Base-by-base conservation (phyloP, 371 early-diverging fungal species). In the Mucor velutinosus region DNA sequence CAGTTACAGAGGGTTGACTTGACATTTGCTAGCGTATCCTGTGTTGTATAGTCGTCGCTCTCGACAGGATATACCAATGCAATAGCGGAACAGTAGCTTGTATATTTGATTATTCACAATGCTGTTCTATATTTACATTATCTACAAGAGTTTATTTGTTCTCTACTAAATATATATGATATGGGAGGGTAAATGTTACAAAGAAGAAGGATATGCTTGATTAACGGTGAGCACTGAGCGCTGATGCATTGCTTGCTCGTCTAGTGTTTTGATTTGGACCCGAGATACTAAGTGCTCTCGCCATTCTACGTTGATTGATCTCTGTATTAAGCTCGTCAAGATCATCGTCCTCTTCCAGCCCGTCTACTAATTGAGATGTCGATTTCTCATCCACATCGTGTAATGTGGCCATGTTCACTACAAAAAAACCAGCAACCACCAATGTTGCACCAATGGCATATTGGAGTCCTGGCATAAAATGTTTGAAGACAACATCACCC, bases 401-500 rank as follows among this genome's bases (percentile, higher is more conserved):
- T 39, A 85, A 58, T 15, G 84, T 73, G 0, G 74, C 83, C 41
- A 79, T 76, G 67, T 89, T 89, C 7, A 89, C 86, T 7, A 84
- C 85, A 64, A 93, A 75, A 70, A 93, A 93, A 7, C 92, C 94
- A 51, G 80, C 68, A 14, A 91, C 71, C 0, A 93, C 88, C 51
- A 93, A 71, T 2, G 80, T 66, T 4, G 91, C 92, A 7, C 94
- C 94, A 21, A 84, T 51, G 58, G 84, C 87, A 74, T 91, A 93
- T n/a, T 81, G 81, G 19, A 77, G 23, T 32, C 83, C 78, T 27
- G 86, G 86, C 10, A 81, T 62, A 35, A 89, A 68, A 15, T 86
- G 86, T 62, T 91, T 89, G 51, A 92, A 87, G 7, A 91, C 58
- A 15, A 91, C 71, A 67, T 94, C 94, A 32, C 93, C 93, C 7